A percentile compares a stretch with the other conserved stretches of the same genome.
Conservation (phyloP, 257 asterid genomes). For the Galeopsis tetrahit region DNA sequence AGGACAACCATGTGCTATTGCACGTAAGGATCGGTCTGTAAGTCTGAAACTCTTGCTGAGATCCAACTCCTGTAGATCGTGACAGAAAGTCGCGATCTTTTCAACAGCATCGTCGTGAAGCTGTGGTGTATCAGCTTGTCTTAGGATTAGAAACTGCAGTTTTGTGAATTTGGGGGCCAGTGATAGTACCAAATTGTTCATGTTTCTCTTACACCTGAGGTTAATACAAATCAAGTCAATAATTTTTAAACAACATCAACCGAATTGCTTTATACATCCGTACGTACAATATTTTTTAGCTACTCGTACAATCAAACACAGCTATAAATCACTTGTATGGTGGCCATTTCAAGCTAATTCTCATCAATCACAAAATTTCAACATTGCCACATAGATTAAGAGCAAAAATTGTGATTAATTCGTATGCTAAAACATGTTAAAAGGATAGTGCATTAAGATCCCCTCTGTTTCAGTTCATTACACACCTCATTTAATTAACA, state of each 20-base stretch:
- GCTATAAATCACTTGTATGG: background rate
- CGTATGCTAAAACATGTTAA: background rate
- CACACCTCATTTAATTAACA: background rate
- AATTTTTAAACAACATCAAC: background rate
- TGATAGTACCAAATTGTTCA: slow-evolving; percentile 76
- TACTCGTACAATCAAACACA: background rate
- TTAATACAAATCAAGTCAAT: background rate
- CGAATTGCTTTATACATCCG: background rate
- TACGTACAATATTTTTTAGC: background rate
- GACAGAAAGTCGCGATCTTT: slow-evolving; percentile 62
- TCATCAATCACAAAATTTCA: background rate
- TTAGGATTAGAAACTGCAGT: slow-evolving; percentile 63
- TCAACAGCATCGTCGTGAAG: slow-evolving; percentile 84
- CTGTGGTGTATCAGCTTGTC: slow-evolving; percentile 75
- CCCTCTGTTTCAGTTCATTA: background rate
- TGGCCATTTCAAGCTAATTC: background rate
- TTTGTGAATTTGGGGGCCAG: slow-evolving; percentile 75
- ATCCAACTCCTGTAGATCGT: slow-evolving; percentile 81
- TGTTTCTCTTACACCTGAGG: slow-evolving; percentile 93
- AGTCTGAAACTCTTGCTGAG: slow-evolving; percentile 90
- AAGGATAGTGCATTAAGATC: background rate
- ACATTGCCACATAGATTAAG: background rate
- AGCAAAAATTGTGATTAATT: background rate
- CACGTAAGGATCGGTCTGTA: slow-evolving; percentile 71
- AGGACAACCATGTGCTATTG: slow-evolving; percentile 81